A percentile compares a stretch with the other conserved stretches of the same genome.
phyloP scores from a whole-genome alignment of 176 grass and related monocot genomes.

The Hyparrhenia diplandra region DNA sequence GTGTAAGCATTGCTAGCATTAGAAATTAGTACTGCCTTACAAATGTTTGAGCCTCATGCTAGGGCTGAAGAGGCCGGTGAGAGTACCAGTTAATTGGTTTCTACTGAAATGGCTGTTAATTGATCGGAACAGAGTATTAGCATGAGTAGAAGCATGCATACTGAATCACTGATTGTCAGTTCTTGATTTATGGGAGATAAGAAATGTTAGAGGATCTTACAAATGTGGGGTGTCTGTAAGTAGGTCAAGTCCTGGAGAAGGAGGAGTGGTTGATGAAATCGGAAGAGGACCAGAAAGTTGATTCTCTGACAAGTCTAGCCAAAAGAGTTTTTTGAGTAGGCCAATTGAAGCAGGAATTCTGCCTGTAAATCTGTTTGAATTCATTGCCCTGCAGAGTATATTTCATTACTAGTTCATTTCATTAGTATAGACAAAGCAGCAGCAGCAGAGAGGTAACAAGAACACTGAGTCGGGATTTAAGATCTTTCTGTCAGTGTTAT shows the following conservation, averaged over 20 bases:
- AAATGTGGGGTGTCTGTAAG: slow-evolving; percentile 39
- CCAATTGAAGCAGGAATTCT: slow-evolving; percentile 46
- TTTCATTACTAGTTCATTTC: slow-evolving; percentile 8
- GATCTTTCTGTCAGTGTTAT: not conserved
- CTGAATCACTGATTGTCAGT: not conserved
- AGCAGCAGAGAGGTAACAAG: not conserved
- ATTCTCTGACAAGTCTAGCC: slow-evolving; percentile 44
- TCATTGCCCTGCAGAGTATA: slow-evolving; percentile 37
- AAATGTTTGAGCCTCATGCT: slow-evolving; percentile 44
- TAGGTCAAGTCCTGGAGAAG: slow-evolving; percentile 41
- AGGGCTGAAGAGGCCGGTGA: slow-evolving; percentile 35
- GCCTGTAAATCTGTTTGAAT: slow-evolving; percentile 45
- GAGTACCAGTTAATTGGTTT: slow-evolving; percentile 36
- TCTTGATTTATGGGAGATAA: not conserved
- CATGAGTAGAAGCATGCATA: not conserved
- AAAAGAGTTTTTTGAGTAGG: slow-evolving; percentile 35
- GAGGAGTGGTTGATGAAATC: slow-evolving; percentile 28
- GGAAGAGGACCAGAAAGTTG: slow-evolving; percentile 42
- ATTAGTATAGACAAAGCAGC: not conserved
- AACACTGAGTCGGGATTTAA: not conserved
- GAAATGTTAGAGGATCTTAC: slow-evolving; percentile 24
- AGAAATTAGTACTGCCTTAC: slow-evolving; percentile 30
- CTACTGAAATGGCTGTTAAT: slow-evolving; percentile 50
- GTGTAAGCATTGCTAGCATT: not conserved
- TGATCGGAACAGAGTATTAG: not conserved